These are phyloP conservation scores for Xylariales sp. DNA, from an alignment of 2,329 filamentous ascomycete genomes.

Conservation along the genomic window DNA sequence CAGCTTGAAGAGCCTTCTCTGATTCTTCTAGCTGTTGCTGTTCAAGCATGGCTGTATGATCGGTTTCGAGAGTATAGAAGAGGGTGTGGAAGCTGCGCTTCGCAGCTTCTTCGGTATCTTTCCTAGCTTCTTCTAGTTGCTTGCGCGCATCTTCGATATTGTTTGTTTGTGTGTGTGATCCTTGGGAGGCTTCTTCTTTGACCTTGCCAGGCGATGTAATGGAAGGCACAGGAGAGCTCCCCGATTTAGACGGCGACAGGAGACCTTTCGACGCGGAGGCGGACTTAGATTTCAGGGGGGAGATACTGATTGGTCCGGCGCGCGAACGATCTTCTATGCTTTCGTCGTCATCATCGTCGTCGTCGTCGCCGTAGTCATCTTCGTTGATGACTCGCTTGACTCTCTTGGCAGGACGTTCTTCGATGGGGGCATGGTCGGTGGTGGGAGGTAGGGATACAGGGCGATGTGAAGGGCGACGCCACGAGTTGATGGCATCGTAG, in stretches of 20 bases:
- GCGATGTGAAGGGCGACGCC: constrained; percentile 58
- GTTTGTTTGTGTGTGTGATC: constrained; percentile 63
- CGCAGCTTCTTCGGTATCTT: constrained; percentile 87
- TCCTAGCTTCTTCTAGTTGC: constrained; percentile 91
- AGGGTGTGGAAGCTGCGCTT: constrained; percentile 92
- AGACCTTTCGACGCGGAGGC: constrained; percentile 65
- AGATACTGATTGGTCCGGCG: constrained; percentile 53
- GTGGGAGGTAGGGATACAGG: constrained; percentile 61
- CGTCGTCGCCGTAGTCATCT: constrained; percentile 86
- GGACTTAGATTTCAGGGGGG: constrained; percentile 64
- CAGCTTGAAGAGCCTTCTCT: constrained; percentile 93
- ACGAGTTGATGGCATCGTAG: constrained; percentile 63
- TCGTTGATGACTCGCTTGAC: constrained; percentile 82
- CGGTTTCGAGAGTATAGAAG: constrained; percentile 95
- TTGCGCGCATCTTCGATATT: constrained; percentile 90
- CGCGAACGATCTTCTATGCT: constrained; percentile 29
- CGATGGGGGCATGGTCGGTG: constrained; percentile 68
- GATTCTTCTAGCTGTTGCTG: constrained; percentile 97
- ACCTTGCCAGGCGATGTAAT: constrained; percentile 71
- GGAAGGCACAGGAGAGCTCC: constrained; percentile 73
- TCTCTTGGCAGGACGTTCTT: constrained; percentile 76
- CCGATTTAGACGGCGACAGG: constrained; percentile 76
- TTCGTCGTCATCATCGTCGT: constrained; percentile 77
- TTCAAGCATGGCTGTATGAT: constrained; percentile 95
- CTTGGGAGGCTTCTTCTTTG: constrained; percentile 60